Evolutionary conservation across 331 rosid genomes (phyloP).

Genomic region (Dryas integrifolia): DNA sequence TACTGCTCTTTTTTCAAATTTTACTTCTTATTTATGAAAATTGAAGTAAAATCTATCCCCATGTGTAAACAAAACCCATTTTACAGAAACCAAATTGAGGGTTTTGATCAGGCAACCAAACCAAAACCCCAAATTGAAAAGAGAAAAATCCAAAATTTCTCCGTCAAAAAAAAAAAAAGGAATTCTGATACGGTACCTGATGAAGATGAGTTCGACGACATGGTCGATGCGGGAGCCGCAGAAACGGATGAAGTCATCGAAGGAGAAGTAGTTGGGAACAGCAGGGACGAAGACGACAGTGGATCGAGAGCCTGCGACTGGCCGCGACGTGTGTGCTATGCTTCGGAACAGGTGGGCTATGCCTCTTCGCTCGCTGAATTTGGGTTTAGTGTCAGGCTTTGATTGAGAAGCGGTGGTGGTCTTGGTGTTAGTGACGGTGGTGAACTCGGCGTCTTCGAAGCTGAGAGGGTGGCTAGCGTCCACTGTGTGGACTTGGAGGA

Average conservation of each 20-base stretch:
- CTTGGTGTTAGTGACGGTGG: slow-evolving; percentile 31
- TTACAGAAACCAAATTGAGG: slow-evolving; percentile 4
- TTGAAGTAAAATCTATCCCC: background rate
- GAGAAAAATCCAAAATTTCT: background rate
- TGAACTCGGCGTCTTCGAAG: slow-evolving; percentile 33
- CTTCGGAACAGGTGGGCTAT: slow-evolving; percentile 65
- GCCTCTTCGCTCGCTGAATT: slow-evolving; percentile 72
- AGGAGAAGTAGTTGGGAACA: slow-evolving; percentile 82
- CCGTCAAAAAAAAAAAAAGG: background rate
- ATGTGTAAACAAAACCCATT: background rate
- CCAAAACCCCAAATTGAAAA: slow-evolving; percentile 3
- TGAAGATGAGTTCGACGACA: slow-evolving; percentile 64
- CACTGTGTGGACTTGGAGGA: slow-evolving; percentile 84
- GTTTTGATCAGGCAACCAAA: slow-evolving; percentile 2
- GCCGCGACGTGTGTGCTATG: slow-evolving; percentile 46
- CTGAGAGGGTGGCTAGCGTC: slow-evolving; percentile 56
- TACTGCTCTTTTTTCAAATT: too few relatives aligned
- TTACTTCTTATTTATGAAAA: background rate
- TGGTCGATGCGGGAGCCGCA: slow-evolving; percentile 61
- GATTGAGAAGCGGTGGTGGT: background rate
- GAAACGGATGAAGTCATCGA: slow-evolving; percentile 67
- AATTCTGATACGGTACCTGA: slow-evolving; percentile 42
- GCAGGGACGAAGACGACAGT: slow-evolving; percentile 65
- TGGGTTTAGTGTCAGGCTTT: slow-evolving; percentile 33
- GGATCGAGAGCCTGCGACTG: slow-evolving; percentile 50